Conservation (phyloP, 1,284 basidiomycete species). For the Naganishia albida region DNA sequence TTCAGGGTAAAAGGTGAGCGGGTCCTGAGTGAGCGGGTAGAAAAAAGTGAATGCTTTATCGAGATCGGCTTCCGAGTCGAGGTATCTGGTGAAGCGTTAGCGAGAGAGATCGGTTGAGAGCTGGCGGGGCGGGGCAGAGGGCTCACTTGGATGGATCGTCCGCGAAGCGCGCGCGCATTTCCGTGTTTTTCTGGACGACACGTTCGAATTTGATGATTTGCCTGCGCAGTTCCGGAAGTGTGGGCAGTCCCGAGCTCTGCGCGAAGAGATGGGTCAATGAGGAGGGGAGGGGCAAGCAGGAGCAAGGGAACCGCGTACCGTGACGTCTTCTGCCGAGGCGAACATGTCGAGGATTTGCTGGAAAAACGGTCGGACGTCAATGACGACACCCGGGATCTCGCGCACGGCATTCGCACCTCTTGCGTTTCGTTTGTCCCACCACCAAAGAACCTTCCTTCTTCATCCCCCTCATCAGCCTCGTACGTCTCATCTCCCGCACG, state of each 20-base stretch:
- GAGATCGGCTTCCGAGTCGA: constrained; percentile 95
- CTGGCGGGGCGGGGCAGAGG: neutral
- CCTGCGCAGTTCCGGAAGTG: constrained; percentile 69
- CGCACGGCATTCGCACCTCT: constrained; percentile 73
- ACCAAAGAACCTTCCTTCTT: constrained; percentile 89
- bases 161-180: constrained; percentile 87
- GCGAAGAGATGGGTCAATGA: constrained; percentile 28
- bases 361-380: neutral
- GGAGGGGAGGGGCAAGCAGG: too few species aligned
- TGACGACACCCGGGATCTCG: constrained; percentile 45
- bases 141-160: constrained; percentile 83
- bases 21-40: constrained; percentile 83
- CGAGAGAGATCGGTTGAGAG: neutral
- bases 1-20: constrained; percentile 82
- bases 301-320: constrained; percentile 57
- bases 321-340: constrained; percentile 67
- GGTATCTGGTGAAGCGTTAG: constrained; percentile 85
- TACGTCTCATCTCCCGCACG: constrained; percentile 69
- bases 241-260: constrained; percentile 60
- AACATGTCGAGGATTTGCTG: constrained; percentile 71
- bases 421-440: constrained; percentile 86
- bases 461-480: constrained; percentile 85
- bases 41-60: constrained; percentile 82
- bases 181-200: constrained; percentile 87
- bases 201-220: constrained; percentile 81